These are phyloP conservation scores for Chloropicon primus DNA, from an alignment of 139 green algal genomes.

Conservation along the genomic window DNA sequence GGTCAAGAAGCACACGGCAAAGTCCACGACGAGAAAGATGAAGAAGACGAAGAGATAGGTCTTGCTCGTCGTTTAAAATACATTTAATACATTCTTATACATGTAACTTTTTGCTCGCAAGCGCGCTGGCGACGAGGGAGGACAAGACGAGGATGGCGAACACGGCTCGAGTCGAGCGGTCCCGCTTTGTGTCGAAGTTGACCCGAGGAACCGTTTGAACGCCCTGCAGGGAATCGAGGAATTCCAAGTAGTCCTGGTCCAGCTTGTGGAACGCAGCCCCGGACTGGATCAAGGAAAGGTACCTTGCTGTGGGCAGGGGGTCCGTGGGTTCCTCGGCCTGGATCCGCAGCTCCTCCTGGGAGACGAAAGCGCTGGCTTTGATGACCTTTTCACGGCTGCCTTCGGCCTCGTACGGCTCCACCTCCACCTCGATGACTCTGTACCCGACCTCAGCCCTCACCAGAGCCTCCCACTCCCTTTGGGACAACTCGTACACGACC, in stretches of 20 bases:
- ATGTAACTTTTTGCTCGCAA: too few relatives aligned
- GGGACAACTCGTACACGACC: not conserved
- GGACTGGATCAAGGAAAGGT: not conserved
- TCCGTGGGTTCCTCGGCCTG: too few relatives aligned
- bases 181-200: not conserved
- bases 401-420: not conserved
- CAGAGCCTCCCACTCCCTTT: not conserved
- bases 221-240: not conserved
- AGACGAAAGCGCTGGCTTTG: not conserved
- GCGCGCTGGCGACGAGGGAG: not conserved
- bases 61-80: too few relatives aligned
- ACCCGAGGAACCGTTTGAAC: not conserved
- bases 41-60: not conserved
- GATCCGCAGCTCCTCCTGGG: not conserved
- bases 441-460: not conserved
- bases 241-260: not conserved
- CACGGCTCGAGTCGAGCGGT: not conserved
- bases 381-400: not conserved
- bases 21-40: not conserved
- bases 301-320: not conserved
- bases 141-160: not conserved
- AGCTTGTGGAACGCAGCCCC: not conserved
- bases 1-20: not conserved
- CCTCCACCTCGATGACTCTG: not conserved
- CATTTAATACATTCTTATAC: too few relatives aligned